phyloP scores from a whole-genome alignment of 2,329 filamentous ascomycete genomes.

The Elsinoe batatas region DNA sequence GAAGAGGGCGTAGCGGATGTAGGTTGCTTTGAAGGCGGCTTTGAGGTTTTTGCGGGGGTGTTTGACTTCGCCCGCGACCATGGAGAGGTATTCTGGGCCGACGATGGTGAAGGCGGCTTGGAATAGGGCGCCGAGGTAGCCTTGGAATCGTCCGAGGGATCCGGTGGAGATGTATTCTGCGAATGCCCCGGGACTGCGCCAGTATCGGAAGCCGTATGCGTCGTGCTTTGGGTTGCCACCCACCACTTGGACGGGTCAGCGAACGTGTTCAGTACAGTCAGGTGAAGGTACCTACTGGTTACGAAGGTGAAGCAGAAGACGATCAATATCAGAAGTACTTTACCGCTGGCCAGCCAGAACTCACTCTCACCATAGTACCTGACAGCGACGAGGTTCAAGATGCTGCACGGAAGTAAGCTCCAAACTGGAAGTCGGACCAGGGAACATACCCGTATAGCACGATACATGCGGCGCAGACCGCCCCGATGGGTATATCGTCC shows the following conservation, averaged over 20 bases:
- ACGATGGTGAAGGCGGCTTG: slow-evolving; percentile 36
- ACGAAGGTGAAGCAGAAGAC: slow-evolving; percentile 33
- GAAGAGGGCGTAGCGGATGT: slow-evolving; percentile 37
- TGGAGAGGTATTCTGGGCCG: slow-evolving; percentile 39
- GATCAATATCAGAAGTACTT: slow-evolving; percentile 37
- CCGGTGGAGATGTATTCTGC: slow-evolving; percentile 23
- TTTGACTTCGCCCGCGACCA: slow-evolving; percentile 39
- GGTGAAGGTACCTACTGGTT: slow-evolving; percentile 16
- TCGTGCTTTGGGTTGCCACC: slow-evolving; percentile 28
- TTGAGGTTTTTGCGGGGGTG: slow-evolving; percentile 37
- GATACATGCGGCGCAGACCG: slow-evolving; percentile 33
- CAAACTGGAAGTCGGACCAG: too few relatives aligned
- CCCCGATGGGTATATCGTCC: slow-evolving; percentile 34
- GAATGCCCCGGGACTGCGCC: slow-evolving; percentile 30
- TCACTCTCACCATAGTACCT: slow-evolving; percentile 36
- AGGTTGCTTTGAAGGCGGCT: slow-evolving; percentile 40
- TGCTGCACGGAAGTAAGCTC: slow-evolving; percentile 11
- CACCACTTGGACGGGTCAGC: slow-evolving; percentile 16
- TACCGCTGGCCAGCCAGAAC: slow-evolving; percentile 44
- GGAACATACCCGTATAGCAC: slow-evolving; percentile 34
- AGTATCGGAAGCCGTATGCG: slow-evolving; percentile 36
- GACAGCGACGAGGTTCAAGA: slow-evolving; percentile 39
- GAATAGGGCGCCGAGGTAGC: slow-evolving; percentile 25
- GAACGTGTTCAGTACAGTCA: too few relatives aligned
- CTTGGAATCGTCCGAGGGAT: slow-evolving; percentile 25